Evolutionary conservation across 129 eudicot genomes (phyloP).

Genomic region (Flaveria sonorensis): DNA sequence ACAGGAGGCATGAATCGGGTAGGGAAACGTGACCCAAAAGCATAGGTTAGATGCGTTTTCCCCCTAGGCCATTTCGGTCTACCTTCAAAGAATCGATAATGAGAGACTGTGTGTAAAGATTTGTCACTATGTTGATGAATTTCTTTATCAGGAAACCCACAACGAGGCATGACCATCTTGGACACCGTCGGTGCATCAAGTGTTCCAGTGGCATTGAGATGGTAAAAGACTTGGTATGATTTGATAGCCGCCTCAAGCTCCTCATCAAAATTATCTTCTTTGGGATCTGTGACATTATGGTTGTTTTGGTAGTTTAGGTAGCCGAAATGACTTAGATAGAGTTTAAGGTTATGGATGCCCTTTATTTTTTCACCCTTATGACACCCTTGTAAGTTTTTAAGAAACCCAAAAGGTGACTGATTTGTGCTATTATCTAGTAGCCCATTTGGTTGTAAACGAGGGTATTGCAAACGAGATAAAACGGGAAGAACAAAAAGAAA

Average conservation of each 20-base stretch:
- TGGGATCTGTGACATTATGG: conserved; percentile 5
- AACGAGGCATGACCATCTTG: conserved; percentile 34
- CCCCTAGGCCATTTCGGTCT: conserved; percentile 33
- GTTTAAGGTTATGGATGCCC: conserved; percentile 24
- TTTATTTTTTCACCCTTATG: conserved; percentile 30
- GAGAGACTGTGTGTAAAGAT: conserved; percentile 31
- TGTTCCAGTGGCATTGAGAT: conserved; percentile 36
- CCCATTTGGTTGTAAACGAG: conserved; percentile 14
- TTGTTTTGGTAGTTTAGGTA: conserved; percentile 35
- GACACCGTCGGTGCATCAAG: conserved; percentile 33
- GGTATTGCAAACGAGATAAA: conserved; percentile 14
- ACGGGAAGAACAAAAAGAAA: not conserved
- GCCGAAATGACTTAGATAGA: conserved; percentile 38
- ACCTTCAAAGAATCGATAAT: conserved; percentile 22
- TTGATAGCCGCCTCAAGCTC: conserved; percentile 37
- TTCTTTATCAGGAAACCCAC: conserved; percentile 42
- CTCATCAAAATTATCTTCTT: conserved; percentile 37
- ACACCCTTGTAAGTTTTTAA: conserved; percentile 33
- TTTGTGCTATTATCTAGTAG: conserved; percentile 10
- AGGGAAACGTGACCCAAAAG: conserved; percentile 30
- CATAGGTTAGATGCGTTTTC: conserved; percentile 33
- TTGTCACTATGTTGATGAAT: conserved; percentile 5
- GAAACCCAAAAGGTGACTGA: conserved; percentile 29
- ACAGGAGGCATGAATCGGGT: conserved; percentile 29
- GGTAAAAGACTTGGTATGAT: conserved; percentile 42